Base-by-base conservation (phyloP, 345 rosid genomes). In the Zanthoxylum bungeanum region DNA sequence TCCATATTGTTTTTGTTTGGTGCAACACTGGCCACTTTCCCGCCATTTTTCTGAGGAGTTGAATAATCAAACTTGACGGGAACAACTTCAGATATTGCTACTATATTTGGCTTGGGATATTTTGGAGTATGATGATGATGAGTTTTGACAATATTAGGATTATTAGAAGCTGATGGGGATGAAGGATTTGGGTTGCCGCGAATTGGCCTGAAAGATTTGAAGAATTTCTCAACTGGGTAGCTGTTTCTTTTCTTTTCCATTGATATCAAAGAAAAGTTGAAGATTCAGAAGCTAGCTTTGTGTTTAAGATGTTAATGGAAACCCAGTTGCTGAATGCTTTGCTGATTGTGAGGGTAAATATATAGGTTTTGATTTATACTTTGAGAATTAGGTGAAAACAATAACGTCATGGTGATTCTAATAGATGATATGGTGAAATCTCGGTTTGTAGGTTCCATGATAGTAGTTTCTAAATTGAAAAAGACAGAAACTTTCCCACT, bases 181-280 rank as follows among this genome's bases (percentile, higher is more conserved):
- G 67, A 5, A 7, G 80, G 64, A 60, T 16, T 24, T 2, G 83
- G 50, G 66, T 75, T 49, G 12, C 73, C 71, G 59, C 78, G 75
- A 30, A 60, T 61, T 50, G 76, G 39, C 24, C 25, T 40, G 73
- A 75, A 69, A 28, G 79, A 64, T 66, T 58, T 76, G 66, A 62
- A 78, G 66, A 85, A 61, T 55, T 78, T 82, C 64, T 67, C 58
- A 24, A 36, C 22, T 3, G 85, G 75, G 72, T 72, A 62, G 30
- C 69, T 53, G 6, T 34, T 73, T 39, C 74, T 31, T 34, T 70
- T 75, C 68, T 66, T 74, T 62, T 75, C 86, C 86, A 82, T 77
- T 30, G 64, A 37, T 51, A 17, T 1, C 9, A 39, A 55, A 4
- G 10, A 34, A 42, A 55, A 40, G 24, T 2, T 4, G 57, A 42